Conservation (phyloP, 768 basidiomycete species). For the Sarcomyxa edulis region DNA sequence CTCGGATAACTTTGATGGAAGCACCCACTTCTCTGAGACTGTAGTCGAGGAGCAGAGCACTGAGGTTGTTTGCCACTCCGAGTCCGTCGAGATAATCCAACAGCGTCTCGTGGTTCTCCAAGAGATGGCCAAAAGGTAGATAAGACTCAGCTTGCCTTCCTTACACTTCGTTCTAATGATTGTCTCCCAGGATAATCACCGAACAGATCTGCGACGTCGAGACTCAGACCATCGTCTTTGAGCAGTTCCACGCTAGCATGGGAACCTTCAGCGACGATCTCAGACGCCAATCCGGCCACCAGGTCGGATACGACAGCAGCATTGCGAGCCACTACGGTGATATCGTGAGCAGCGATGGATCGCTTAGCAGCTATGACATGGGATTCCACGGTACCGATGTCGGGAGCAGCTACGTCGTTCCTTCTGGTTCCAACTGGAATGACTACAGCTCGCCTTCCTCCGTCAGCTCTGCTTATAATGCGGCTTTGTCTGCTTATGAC, state of each 20-base stretch:
- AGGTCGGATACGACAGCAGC: conserved; percentile 32
- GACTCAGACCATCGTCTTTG: conserved; percentile 37
- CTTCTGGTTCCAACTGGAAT: conserved; percentile 36
- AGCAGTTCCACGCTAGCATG: conserved; percentile 36
- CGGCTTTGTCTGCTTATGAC: no score
- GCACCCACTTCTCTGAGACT: no score
- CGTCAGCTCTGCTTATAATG: conserved; percentile 28
- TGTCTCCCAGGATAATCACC: conserved; percentile 31
- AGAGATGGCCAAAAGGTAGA: conserved; percentile 42
- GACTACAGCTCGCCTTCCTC: conserved; percentile 17
- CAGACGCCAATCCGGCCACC: conserved; percentile 30
- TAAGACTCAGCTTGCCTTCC: no score
- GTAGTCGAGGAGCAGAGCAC: conserved; percentile 28
- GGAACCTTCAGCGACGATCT: conserved; percentile 36
- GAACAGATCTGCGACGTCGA: conserved; percentile 48
- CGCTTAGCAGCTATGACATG: conserved; percentile 30
- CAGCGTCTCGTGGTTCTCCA: conserved; percentile 39
- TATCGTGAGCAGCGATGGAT: conserved; percentile 29
- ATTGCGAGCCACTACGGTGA: conserved; percentile 29
- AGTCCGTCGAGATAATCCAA: conserved; percentile 35
- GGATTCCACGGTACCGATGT: conserved; percentile 34
- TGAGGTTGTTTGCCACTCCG: conserved; percentile 35
- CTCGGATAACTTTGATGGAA: conserved; percentile 24
- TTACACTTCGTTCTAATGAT: no score
- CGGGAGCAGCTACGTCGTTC: conserved; percentile 30